phyloP scores from a whole-genome alignment of 2,329 filamentous ascomycete genomes.

The Tolypocladium paradoxum region DNA sequence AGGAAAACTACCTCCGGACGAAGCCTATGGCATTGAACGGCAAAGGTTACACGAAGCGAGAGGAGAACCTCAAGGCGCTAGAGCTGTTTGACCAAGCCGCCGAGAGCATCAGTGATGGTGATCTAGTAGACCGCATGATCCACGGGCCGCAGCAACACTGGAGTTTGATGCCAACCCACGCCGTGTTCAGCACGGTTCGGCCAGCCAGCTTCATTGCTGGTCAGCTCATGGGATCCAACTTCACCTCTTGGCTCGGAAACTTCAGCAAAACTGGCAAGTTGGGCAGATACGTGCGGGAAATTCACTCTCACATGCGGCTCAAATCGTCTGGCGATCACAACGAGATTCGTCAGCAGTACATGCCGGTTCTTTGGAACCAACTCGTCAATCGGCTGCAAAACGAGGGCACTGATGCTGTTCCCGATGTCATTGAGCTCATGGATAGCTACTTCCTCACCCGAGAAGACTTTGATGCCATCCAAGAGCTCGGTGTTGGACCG shows the following conservation, averaged over 20 bases:
- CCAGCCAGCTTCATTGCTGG: constrained; percentile 83
- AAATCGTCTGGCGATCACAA: constrained; percentile 82
- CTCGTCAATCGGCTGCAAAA: constrained; percentile 62
- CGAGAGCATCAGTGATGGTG: constrained; percentile 93
- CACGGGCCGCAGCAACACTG: constrained; percentile 97
- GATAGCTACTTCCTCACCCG: constrained; percentile 92
- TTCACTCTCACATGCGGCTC: constrained; percentile 94
- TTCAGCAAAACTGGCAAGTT: constrained; percentile 80
- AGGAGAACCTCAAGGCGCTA: constrained; percentile 69
- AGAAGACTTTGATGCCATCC: constrained; percentile 87
- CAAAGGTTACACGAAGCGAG: constrained; percentile 46
- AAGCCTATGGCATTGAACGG: constrained; percentile 56
- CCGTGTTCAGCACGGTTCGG: constrained; percentile 86
- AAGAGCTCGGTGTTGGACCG: constrained; percentile 80
- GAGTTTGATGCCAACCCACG: constrained; percentile 95
- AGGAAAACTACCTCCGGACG: constrained; percentile 90
- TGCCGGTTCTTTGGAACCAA: constrained; percentile 78
- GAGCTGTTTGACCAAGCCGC: constrained; percentile 82
- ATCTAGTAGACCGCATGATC: constrained; percentile 95
- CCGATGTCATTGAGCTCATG: constrained; percentile 86
- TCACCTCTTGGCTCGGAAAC: constrained; percentile 89
- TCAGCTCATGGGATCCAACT: constrained; percentile 61
- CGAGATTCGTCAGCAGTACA: constrained; percentile 88
- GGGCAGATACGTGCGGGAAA: constrained; percentile 75
- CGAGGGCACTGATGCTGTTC: constrained; percentile 73